phyloP scores from a whole-genome alignment of 1,284 basidiomycete species.

The Pyrrhoderma noxium region DNA sequence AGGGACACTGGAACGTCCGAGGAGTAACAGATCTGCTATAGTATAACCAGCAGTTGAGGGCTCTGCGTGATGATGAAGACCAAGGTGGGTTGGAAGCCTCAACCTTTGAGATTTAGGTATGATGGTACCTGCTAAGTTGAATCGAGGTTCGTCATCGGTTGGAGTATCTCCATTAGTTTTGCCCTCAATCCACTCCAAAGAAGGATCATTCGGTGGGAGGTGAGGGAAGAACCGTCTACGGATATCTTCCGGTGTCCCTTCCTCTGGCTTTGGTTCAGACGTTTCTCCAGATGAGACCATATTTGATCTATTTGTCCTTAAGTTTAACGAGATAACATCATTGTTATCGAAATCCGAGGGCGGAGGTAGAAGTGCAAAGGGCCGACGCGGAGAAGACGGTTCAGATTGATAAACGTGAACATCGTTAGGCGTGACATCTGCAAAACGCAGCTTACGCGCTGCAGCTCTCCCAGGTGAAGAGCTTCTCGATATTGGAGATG shows the following conservation, averaged over 20 bases:
- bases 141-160: conserved; percentile 35
- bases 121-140: conserved; percentile 66
- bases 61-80: conserved; percentile 84
- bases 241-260: conserved; percentile 78
- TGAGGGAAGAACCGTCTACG: conserved; percentile 79
- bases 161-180: conserved; percentile 7
- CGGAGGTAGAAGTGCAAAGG: conserved; percentile 41
- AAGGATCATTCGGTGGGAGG: conserved; percentile 58
- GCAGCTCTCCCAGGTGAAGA: conserved; percentile 17
- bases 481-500: conserved; percentile 32
- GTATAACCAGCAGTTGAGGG: conserved; percentile 74
- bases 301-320: background rate
- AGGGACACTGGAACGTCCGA: conserved; percentile 76
- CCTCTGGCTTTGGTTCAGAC: conserved; percentile 38
- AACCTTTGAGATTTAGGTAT: conserved; percentile 47
- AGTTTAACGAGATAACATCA: conserved; percentile 19
- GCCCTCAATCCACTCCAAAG: conserved; percentile 69
- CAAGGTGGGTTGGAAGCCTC: conserved; percentile 71
- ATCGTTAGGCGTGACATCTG: conserved; percentile 42
- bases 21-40: conserved; percentile 77
- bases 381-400: conserved; percentile 59
- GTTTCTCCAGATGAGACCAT: background rate
- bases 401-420: conserved; percentile 75
- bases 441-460: conserved; percentile 43
- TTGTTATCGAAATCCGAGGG: conserved; percentile 34